Evolutionary conservation across 2,329 filamentous ascomycete species (phyloP).

Genomic region (Paracoccidioides brasiliensis): DNA sequence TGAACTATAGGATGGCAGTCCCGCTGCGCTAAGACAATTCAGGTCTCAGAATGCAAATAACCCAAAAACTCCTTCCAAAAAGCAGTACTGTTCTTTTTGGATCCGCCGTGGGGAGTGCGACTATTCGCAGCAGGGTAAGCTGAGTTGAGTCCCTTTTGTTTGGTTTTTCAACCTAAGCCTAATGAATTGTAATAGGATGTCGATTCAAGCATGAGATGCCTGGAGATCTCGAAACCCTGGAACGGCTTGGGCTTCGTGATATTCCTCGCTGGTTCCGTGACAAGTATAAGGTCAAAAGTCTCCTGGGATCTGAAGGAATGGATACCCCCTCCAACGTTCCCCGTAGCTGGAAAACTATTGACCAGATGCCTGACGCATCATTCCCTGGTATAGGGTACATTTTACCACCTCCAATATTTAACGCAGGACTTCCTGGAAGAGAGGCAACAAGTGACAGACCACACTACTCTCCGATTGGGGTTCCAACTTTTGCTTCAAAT

Average conservation of each 20-base stretch:
- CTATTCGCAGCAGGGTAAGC: conserved; percentile 58
- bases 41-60: not conserved
- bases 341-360: not conserved
- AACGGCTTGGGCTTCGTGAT: conserved; percentile 51
- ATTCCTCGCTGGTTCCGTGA: conserved; percentile 46
- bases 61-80: conserved; percentile 5
- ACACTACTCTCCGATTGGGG: not conserved
- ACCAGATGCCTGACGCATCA: not conserved
- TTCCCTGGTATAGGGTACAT: not conserved
- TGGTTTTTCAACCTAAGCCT: not conserved
- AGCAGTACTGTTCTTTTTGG: conserved; percentile 54
- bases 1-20: not conserved
- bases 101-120: conserved; percentile 73
- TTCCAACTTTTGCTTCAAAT: not conserved
- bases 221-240: conserved; percentile 49
- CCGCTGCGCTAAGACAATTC: too few relatives aligned
- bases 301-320: not conserved
- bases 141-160: not conserved
- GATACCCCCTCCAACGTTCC: conserved; percentile 1
- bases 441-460: not conserved
- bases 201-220: conserved; percentile 90
- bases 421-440: not conserved
- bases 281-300: conserved; percentile 20
- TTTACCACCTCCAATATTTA: not conserved
- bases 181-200: conserved; percentile 43